A percentile compares a stretch with the other conserved stretches of the same genome.
Evolutionary conservation across 2,329 filamentous ascomycete species (phyloP).

Genomic region (Sphaerulina musiva): DNA sequence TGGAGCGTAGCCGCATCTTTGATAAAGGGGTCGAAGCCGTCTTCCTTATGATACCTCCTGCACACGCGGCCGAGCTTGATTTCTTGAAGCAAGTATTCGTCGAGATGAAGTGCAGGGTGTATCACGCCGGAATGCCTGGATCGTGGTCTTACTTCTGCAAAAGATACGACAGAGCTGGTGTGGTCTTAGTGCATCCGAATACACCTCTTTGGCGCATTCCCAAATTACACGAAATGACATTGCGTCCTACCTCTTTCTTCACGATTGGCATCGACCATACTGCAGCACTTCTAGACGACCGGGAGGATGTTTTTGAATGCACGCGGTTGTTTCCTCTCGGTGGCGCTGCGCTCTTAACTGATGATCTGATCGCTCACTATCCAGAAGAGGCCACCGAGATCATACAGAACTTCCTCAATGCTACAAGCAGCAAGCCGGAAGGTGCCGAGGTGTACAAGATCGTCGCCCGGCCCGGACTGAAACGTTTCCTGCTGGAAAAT

Average conservation of each 20-base stretch:
- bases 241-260: constrained; percentile 28
- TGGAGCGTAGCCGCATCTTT: constrained; percentile 10
- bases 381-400: constrained; percentile 36
- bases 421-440: constrained; percentile 26
- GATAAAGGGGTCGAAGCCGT: constrained; percentile 10
- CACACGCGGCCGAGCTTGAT: constrained; percentile 19
- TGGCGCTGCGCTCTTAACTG: constrained; percentile 39
- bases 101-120: constrained; percentile 22
- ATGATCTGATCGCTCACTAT: constrained; percentile 38
- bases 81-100: constrained; percentile 21
- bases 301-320: constrained; percentile 18
- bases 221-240: constrained; percentile 31
- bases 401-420: constrained; percentile 33
- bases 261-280: constrained; percentile 30
- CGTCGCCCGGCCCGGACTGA: constrained; percentile 26
- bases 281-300: constrained; percentile 14
- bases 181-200: constrained; percentile 31
- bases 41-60: constrained; percentile 27
- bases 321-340: constrained; percentile 36
- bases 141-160: constrained; percentile 27
- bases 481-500: constrained; percentile 23
- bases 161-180: constrained; percentile 1
- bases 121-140: constrained; percentile 20
- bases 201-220: constrained; percentile 33
- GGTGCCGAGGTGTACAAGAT: constrained; percentile 25